A percentile compares a stretch with the other conserved stretches of the same genome.
These are phyloP conservation scores for Cladorrhinum sp. DNA, from an alignment of 2,329 filamentous ascomycete species.

Conservation along the genomic window DNA sequence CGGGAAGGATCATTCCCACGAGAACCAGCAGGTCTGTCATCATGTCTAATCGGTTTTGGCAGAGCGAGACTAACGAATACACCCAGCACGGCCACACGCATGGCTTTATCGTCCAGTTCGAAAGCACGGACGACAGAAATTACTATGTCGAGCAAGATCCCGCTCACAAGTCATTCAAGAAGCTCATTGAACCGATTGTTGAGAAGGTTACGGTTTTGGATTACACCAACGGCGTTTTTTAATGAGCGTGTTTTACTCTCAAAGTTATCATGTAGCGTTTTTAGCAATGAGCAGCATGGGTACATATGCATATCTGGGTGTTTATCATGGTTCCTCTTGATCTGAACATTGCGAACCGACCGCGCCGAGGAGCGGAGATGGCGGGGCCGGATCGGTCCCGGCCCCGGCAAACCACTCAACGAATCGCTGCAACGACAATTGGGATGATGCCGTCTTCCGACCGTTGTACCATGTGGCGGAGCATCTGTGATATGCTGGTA, in stretches of 20 bases:
- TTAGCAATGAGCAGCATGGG: too few species aligned
- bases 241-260: too few species aligned
- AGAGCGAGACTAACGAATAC: slow-evolving; percentile 9
- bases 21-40: slow-evolving; percentile 55
- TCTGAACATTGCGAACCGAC: too few species aligned
- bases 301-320: too few species aligned
- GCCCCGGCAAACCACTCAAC: not conserved
- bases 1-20: slow-evolving; percentile 59
- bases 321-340: too few species aligned
- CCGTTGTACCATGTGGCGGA: not conserved
- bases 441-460: not conserved
- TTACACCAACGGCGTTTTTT: slow-evolving; percentile 25
- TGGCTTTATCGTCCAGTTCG: slow-evolving; percentile 42
- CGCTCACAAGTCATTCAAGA: slow-evolving; percentile 38
- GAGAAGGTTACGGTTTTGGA: slow-evolving; percentile 41
- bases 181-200: slow-evolving; percentile 31
- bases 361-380: not conserved
- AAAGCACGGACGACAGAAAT: slow-evolving; percentile 38
- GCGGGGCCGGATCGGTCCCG: slow-evolving; percentile 8
- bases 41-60: not conserved
- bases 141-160: slow-evolving; percentile 42
- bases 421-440: not conserved
- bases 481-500: not conserved
- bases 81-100: slow-evolving; percentile 40
- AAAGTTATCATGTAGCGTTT: too few species aligned